Base-by-base conservation (phyloP, 2,329 filamentous ascomycete genomes). In the Fusarium tanahbumbuense region DNA sequence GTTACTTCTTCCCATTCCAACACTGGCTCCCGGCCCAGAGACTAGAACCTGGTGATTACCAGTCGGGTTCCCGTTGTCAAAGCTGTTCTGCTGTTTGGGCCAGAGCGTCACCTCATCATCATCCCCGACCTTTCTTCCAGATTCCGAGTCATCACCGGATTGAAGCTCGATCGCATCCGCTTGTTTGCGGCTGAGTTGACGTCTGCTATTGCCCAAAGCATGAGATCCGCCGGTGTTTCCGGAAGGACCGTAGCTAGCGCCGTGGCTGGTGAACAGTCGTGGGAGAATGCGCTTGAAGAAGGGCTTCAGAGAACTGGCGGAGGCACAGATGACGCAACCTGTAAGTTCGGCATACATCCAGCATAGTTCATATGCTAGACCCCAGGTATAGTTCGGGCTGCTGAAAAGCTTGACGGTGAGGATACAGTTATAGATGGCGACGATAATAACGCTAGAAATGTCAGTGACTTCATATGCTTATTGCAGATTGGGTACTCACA, bases 271-370 rank as follows among this genome's bases (percentile, higher is more conserved):
- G 23, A 74, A 73, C 0, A 73, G 25, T 0, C 22, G 45, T 1
- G 72, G 72, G 3, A 74, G 12, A 15, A 60, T 66, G 23, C 55
- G 42, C 20, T 71, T 70, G 32, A 74, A 74, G 41, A 74, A 49
- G 0, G 72, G 72, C 6, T 74, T 74, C 8, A 74, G 28, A 0
- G 72, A 74, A 11, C 70, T 74, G 1, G 72, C 70, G 0, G 70
- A 74, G 7, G 72, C 72, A 4, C 72, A 74, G 23, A 74, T 68
- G 13, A 74, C 71, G 15, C 72, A 74, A 0, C 72, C 72, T 2
- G 70, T 74, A 3, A 74, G 20, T 18, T 73, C 72, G 9, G 70
- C 72, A 8, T 74, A 74, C 72, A 74, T 74, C 72, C 72, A 74
- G 20, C 68, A 74, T 0, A 74, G 20, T 11, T 74, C 68, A 9